These are phyloP conservation scores for Metschnikowia proteae DNA, from an alignment of 805 yeast genomes.

Conservation along the genomic window DNA sequence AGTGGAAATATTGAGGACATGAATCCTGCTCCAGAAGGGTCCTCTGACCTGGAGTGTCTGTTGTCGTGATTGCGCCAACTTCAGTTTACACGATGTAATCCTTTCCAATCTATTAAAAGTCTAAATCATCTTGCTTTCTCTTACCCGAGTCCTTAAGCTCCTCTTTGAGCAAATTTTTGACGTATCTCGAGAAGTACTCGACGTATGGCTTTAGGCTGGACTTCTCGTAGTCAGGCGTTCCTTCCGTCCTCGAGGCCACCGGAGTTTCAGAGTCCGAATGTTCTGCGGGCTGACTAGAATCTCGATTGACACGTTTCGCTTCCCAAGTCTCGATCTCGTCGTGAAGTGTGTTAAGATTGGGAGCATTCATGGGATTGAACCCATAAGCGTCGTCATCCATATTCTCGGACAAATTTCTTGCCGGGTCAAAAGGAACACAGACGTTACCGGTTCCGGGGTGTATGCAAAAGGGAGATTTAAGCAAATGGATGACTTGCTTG, in stretches of 20 bases:
- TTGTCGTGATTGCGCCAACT: background rate
- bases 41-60: background rate
- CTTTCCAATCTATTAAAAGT: slow-evolving; percentile 18
- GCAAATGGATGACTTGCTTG: slow-evolving; percentile 80
- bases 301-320: slow-evolving; percentile 28
- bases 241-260: slow-evolving; percentile 9
- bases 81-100: background rate
- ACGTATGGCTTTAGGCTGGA: slow-evolving; percentile 72
- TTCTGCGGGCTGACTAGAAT: slow-evolving; percentile 23
- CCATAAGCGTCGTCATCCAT: slow-evolving; percentile 41
- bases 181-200: slow-evolving; percentile 61
- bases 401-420: slow-evolving; percentile 31
- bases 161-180: slow-evolving; percentile 50
- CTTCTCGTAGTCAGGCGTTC: slow-evolving; percentile 49
- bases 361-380: slow-evolving; percentile 79
- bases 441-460: slow-evolving; percentile 95
- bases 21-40: slow-evolving; percentile 3
- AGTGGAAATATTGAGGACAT: slow-evolving; percentile 33
- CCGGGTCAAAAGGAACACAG: slow-evolving; percentile 80
- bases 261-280: slow-evolving; percentile 21
- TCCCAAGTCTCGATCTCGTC: slow-evolving; percentile 57
- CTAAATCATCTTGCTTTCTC: slow-evolving; percentile 29
- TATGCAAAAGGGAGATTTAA: slow-evolving; percentile 94
- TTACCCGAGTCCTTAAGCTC: slow-evolving; percentile 39
- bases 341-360: slow-evolving; percentile 63